Evolutionary conservation across 345 rosid species (phyloP).

Genomic region (Eucalyptus cloeziana): DNA sequence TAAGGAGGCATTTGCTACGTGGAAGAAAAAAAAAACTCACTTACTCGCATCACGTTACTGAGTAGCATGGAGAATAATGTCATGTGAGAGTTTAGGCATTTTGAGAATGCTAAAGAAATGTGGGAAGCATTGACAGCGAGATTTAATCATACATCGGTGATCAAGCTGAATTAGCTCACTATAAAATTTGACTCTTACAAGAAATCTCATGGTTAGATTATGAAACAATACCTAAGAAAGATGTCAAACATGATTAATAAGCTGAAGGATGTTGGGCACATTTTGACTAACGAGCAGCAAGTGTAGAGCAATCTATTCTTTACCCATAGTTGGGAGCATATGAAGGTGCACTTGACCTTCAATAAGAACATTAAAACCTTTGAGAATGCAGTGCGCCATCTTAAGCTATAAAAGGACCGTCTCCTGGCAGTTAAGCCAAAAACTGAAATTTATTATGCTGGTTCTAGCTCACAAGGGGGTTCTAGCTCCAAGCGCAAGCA

Average conservation of each 20-base stretch:
- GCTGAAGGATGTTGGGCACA: fast-evolving
- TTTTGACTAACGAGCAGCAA: too few species aligned
- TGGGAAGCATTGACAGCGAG: neutral
- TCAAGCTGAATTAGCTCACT: too few species aligned
- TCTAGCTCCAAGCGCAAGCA: fast-evolving
- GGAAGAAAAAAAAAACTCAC: too few species aligned
- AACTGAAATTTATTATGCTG: too few species aligned
- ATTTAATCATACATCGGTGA: fast-evolving
- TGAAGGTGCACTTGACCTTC: neutral
- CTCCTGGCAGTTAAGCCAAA: too few species aligned
- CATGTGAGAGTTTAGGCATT: neutral
- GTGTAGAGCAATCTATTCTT: neutral
- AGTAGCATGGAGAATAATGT: neutral
- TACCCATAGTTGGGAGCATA: neutral
- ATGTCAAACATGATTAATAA: too few species aligned
- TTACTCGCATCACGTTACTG: neutral
- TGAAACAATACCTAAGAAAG: too few species aligned
- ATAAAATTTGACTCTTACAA: too few species aligned
- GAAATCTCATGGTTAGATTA: too few species aligned
- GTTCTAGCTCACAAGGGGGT: too few species aligned
- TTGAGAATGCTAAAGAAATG: neutral
- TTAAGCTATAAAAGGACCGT: too few species aligned
- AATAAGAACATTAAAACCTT: neutral
- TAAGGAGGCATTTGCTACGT: too few species aligned
- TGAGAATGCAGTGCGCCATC: neutral